phyloP scores from a whole-genome alignment of 1,284 basidiomycete genomes.

The Binderoboletus segoi region DNA sequence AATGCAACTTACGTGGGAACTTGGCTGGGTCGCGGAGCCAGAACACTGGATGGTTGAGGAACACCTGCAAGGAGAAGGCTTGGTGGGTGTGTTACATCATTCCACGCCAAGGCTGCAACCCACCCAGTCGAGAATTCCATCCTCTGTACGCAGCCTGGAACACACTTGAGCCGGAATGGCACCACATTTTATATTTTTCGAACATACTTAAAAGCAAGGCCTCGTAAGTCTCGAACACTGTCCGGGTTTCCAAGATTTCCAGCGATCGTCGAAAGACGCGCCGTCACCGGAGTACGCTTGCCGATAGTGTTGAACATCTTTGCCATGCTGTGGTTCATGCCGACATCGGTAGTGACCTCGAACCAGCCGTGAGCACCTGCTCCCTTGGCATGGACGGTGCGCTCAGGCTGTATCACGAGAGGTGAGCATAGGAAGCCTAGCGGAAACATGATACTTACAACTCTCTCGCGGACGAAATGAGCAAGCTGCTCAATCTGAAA shows the following conservation, averaged over 20 bases:
- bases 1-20: slow-evolving; percentile 41
- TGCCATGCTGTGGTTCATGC: slow-evolving; percentile 43
- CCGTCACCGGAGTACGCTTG: slow-evolving; percentile 25
- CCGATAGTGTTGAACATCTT: slow-evolving; percentile 23
- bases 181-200: neutral
- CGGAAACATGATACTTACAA: slow-evolving; percentile 15
- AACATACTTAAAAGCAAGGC: slow-evolving; percentile 27
- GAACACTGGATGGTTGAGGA: slow-evolving; percentile 49
- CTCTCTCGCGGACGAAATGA: slow-evolving; percentile 57
- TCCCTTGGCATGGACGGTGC: slow-evolving; percentile 47
- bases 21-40: slow-evolving; percentile 45
- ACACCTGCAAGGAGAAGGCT: slow-evolving; percentile 8
- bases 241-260: slow-evolving; percentile 51
- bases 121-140: slow-evolving; percentile 54
- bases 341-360: slow-evolving; percentile 42
- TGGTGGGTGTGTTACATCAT: neutral
- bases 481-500: slow-evolving; percentile 47
- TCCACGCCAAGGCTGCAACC: slow-evolving; percentile 2
- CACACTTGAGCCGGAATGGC: neutral
- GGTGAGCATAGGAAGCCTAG: neutral
- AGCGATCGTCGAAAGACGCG: slow-evolving; percentile 26
- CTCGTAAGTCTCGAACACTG: slow-evolving; percentile 39
- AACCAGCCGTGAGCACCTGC: slow-evolving; percentile 61
- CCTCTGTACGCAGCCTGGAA: slow-evolving; percentile 24
- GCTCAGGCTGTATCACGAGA: slow-evolving; percentile 31